A percentile compares a stretch with the other conserved stretches of the same genome.
Evolutionary conservation across 176 grass and related monocot species (phyloP).

Genomic region (Paspalum vaginatum): DNA sequence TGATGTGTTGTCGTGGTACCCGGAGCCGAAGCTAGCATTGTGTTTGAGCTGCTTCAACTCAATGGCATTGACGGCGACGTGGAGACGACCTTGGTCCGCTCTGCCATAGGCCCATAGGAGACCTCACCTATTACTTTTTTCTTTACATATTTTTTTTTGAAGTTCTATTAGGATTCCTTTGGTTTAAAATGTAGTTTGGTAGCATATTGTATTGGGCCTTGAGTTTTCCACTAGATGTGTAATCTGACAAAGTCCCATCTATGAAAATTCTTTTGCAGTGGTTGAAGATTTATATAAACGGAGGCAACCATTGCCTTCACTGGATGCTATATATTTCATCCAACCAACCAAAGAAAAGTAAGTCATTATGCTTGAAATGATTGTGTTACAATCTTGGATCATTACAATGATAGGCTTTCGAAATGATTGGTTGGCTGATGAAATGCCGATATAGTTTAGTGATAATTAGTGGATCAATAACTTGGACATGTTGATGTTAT

Average conservation of each 20-base stretch:
- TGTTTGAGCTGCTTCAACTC: too few species aligned
- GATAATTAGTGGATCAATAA: background rate
- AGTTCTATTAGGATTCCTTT: slow-evolving; percentile 6
- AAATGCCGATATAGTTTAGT: background rate
- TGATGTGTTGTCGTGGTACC: too few species aligned
- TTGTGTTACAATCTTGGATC: slow-evolving; percentile 29
- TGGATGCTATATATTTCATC: slow-evolving; percentile 99
- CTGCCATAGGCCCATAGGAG: too few species aligned
- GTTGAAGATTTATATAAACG: slow-evolving; percentile 98
- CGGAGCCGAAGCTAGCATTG: too few species aligned
- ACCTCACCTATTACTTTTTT: too few species aligned
- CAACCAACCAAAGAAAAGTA: slow-evolving; percentile 99
- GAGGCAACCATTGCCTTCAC: slow-evolving; percentile 89
- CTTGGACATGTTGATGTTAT: background rate
- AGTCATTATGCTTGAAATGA: slow-evolving; percentile 48
- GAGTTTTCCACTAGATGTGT: slow-evolving; percentile 10
- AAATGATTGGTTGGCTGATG: slow-evolving; percentile 12
- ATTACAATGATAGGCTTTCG: background rate
- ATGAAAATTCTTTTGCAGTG: slow-evolving; percentile 63
- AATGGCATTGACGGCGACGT: too few species aligned
- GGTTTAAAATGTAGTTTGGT: slow-evolving; percentile 28
- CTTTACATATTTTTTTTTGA: background rate
- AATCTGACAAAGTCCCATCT: slow-evolving; percentile 2
- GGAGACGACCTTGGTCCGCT: too few species aligned
- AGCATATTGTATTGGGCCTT: slow-evolving; percentile 25